Evolutionary conservation across 768 basidiomycete species (phyloP), one percentile per base, ranked within the genome.

Genomic region (Boletus edulis): DNA sequence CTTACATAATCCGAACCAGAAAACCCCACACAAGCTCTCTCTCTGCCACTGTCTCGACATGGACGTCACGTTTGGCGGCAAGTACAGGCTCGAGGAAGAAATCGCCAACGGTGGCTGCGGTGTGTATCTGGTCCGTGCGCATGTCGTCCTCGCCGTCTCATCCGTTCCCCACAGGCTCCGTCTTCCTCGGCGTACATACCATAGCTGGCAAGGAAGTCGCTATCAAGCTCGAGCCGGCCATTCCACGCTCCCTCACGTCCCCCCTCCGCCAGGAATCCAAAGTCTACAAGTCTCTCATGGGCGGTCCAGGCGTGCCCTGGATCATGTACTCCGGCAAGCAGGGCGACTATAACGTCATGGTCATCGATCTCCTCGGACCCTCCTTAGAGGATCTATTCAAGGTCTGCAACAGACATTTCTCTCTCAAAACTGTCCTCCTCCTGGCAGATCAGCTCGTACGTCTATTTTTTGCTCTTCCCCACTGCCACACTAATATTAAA

Each of bases 261-360:
- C 90, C 90, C 3, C 80, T 94, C 60, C 86, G 88, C 69, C 91
- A 93, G 64, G 93, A 95, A 68, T 87, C 87, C 40, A 92, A 90
- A 73, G 91, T 94, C 39, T 95, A 95, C 81, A 93, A 92, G 75
- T 86, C 87, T 0, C 81, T 95, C 57, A 89, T 89, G 80, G 92
- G 93, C 41, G 91, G 89, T 46, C 84, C 87, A 27, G 92, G 92
- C 39, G 89, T 95, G 0, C 92, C 92, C 1, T 94, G 90, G 84
- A 89, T 94, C 59, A 86, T 93, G 78, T 94, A 91, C 85, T 91
- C 87, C 5, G 93, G 93, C 31, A 87, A 83, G 57, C 87, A 95
- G 67, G 95, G 89, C 31, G 86, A 94, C 71, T 98, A 94, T 75
- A 98, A 98, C 67, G 94, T 98, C 63, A 91, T 99, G 81, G 91